Evolutionary conservation across 2,329 filamentous ascomycete genomes (phyloP).

Genomic region (Aspergillus costaricaensis): DNA sequence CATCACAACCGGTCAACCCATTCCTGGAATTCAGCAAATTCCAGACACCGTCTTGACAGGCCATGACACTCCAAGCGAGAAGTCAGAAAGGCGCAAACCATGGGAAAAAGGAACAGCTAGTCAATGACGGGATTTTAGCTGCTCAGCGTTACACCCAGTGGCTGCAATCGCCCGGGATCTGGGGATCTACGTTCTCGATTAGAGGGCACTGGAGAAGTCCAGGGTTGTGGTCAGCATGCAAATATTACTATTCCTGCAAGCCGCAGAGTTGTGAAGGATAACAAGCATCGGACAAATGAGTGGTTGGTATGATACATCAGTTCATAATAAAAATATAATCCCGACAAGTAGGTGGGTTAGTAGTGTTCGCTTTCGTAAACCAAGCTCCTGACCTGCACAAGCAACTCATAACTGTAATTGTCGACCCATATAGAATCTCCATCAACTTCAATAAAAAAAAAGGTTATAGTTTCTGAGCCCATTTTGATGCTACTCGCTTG

Average conservation of each 20-base stretch:
- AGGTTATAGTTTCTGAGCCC: constrained; percentile 10
- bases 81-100: constrained; percentile 64
- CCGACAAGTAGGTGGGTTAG: constrained; percentile 5
- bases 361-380: constrained; percentile 15
- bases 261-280: background rate
- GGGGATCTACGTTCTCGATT: background rate
- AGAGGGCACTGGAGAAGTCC: background rate
- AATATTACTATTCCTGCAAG: background rate
- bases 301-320: constrained; percentile 14
- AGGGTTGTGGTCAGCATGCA: background rate
- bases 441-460: constrained; percentile 23
- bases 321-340: constrained; percentile 6
- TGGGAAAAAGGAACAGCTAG: constrained; percentile 68
- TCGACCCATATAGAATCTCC: constrained; percentile 21
- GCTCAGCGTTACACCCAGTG: background rate
- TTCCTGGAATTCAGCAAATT: constrained; percentile 86
- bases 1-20: constrained; percentile 76
- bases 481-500: background rate
- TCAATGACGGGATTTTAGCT: constrained; percentile 18
- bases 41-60: constrained; percentile 75
- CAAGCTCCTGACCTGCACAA: constrained; percentile 22
- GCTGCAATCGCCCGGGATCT: background rate
- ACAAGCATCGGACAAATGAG: constrained; percentile 6
- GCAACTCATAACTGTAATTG: constrained; percentile 20
- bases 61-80: constrained; percentile 61